Evolutionary conservation across 805 yeast genomes (phyloP).

Genomic region (Candida krabiensis): DNA sequence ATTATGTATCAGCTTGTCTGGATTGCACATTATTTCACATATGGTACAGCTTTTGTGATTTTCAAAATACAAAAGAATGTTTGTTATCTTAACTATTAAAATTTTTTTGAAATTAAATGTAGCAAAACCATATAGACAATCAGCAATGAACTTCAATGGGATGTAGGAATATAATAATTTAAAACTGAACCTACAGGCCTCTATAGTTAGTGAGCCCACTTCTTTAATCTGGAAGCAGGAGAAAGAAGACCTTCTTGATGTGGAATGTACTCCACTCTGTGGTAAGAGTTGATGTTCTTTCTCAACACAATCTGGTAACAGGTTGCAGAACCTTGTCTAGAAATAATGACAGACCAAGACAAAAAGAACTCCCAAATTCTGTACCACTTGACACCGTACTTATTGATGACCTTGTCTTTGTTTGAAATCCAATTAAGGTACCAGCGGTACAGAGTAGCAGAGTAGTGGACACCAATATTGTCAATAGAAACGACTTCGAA

Average conservation of each 20-base stretch:
- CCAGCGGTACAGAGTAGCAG: constrained; percentile 92
- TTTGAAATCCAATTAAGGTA: constrained; percentile 91
- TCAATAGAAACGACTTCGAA: constrained; percentile 83
- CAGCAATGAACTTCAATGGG: too few relatives aligned
- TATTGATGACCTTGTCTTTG: constrained; percentile 69
- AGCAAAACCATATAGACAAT: too few relatives aligned
- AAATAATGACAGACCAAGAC: constrained; percentile 75
- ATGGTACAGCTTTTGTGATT: too few relatives aligned
- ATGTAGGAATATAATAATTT: too few relatives aligned
- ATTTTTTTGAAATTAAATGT: neutral
- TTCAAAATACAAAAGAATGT: neutral
- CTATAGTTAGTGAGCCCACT: constrained; percentile 53
- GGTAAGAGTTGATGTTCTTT: constrained; percentile 83
- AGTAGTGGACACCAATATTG: constrained; percentile 90
- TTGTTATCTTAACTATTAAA: neutral
- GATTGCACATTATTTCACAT: too few relatives aligned
- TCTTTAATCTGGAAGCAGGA: constrained; percentile 53
- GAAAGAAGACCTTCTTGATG: constrained; percentile 69
- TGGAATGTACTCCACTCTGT: constrained; percentile 80
- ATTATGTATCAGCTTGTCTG: too few relatives aligned
- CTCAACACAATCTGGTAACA: constrained; percentile 89
- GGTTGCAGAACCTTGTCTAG: constrained; percentile 92
- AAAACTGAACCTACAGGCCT: too few relatives aligned
- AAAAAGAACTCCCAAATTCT: constrained; percentile 92
- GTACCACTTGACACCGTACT: constrained; percentile 88